Base-by-base conservation (phyloP, 371 early-diverging fungal genomes). In the Amoeboaphelidium protococcarum region DNA sequence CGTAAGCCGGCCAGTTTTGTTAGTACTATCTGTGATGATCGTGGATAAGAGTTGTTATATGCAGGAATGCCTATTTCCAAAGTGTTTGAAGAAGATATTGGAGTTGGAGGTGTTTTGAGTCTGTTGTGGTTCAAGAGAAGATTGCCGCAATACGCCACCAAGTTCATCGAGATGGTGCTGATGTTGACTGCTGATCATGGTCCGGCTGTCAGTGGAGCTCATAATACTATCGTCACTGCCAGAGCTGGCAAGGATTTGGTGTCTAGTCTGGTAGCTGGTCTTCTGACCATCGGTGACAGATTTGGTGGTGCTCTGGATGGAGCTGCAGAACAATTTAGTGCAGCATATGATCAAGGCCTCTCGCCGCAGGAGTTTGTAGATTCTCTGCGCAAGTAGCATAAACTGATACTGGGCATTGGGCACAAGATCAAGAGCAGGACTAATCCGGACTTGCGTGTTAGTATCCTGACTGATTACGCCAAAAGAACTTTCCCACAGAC, bases 161-260 rank as follows among this genome's bases (percentile, higher is more conserved):
- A 80, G 69, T 94, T 94, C 58, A 87, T 94, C 52, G 95, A 94
- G 62, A 94, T 94, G 95, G 88, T 91, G 22, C 72, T 94, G 45
- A 94, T 94, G 92, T 66, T 94, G 58, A 94, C 95, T 13, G 95
- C 95, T 19, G 95, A 94, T 68, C 95, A 94, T 61, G 95, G 95
- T 19, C 95, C 95, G 1, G 84, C 84, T 23, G 84, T 84, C 3
- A 80, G 79, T 26, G 86, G 67, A 45, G 92, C 94, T 3, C 89
- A 88, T 73, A 94, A 90, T 76, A 90, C 94, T 23, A 94, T 94
- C 54, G 90, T 94, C 42, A 91, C 94, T 12, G 88, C 94, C 12
- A 87, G 94, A 66, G 94, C 94, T 40, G 94, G 94, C 56, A 88
- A 91, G 62, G 94, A 94, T 55, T 72, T 94, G 50, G 74, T 94